Conservation (phyloP, 106 monocot genomes). For the Cymbidium sinense region DNA sequence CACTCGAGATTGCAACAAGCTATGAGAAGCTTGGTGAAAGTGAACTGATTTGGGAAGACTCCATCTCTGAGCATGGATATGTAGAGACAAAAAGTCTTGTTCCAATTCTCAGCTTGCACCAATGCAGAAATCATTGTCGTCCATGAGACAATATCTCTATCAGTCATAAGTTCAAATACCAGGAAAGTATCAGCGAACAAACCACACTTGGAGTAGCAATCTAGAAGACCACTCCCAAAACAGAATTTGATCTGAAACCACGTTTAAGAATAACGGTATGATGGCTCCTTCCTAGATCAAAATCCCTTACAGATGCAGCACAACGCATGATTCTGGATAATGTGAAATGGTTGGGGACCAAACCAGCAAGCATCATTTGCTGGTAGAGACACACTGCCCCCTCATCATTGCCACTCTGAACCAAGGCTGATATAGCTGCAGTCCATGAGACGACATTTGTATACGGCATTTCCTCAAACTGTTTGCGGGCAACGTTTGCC, state of each 20-base stretch:
- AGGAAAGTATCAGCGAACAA: slow-evolving; percentile 19
- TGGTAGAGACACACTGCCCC: slow-evolving; percentile 37
- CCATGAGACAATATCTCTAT: slow-evolving; percentile 51
- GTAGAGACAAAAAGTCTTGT: slow-evolving; percentile 30
- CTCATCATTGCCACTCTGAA: slow-evolving; percentile 12
- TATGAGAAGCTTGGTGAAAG: slow-evolving; percentile 51
- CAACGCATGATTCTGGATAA: slow-evolving; percentile 42
- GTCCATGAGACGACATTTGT: slow-evolving; percentile 75
- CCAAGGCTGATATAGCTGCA: slow-evolving; percentile 36
- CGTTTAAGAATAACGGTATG: slow-evolving; percentile 38
- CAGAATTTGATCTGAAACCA: slow-evolving; percentile 27
- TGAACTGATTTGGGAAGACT: slow-evolving; percentile 54
- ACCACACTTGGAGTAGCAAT: slow-evolving; percentile 42
- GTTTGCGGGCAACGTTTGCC: slow-evolving; percentile 20
- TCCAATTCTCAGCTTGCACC: slow-evolving; percentile 38
- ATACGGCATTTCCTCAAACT: slow-evolving; percentile 60
- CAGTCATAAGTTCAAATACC: slow-evolving; percentile 26
- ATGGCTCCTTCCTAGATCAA: slow-evolving; percentile 16
- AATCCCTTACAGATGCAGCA: slow-evolving; percentile 16
- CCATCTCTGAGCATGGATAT: slow-evolving; percentile 30
- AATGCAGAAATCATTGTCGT: slow-evolving; percentile 66
- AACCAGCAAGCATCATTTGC: slow-evolving; percentile 20
- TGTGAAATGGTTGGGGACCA: slow-evolving; percentile 60
- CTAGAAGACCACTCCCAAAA: slow-evolving; percentile 37
- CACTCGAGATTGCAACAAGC: slow-evolving; percentile 29